Evolutionary conservation across 306 rosid species (phyloP), one percentile per base, ranked within the genome.

Genomic region (Malus orientalis): DNA sequence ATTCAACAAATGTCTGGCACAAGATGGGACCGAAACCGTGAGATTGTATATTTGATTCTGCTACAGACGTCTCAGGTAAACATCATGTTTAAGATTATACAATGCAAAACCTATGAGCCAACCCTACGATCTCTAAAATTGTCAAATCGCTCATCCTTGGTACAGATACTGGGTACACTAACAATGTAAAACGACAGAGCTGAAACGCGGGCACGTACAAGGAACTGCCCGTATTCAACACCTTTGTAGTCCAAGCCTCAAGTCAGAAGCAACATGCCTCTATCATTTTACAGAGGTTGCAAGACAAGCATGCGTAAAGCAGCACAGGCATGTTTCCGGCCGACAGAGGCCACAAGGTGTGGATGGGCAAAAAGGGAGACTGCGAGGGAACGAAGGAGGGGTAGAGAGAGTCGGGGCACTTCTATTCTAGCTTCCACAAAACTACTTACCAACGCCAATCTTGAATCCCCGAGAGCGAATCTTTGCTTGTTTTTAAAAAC

Each of bases 191-290:
- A 71, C 71, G 68, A 78, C 57, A 67, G 44, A 79, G 68, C 74
- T 8, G 30, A 38, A 27, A 69, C 18, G 78, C 75, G 69, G 81
- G 79, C 82, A 74, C 81, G 74, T 64, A 67, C 80, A 57, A 77
- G 80, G 82, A 81, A 77, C 84, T 38, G 44, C 55, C 71, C 32
- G 27, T 84, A 87, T 73, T 53, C 87, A 66, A 59, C 81, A 72
- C 75, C 72, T n/a, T 74, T 30, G 45, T 30, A 36, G 70, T 54
- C 53, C 76, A 12, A 60, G 58, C 69, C 69, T 75, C 81, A 69
- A 69, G 70, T 58, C 77, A 69, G 79, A 78, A 82, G 88, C 80
- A 74, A 66, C 77, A 61, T 51, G 70, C 81, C 90, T 81, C 73
- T 61, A 76, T 51, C 73, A 57, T 49, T 23, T 55, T 22, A 75